phyloP scores from a whole-genome alignment of 2,329 filamentous ascomycete genomes.

The Pseudophaeomoniella oleicola region DNA sequence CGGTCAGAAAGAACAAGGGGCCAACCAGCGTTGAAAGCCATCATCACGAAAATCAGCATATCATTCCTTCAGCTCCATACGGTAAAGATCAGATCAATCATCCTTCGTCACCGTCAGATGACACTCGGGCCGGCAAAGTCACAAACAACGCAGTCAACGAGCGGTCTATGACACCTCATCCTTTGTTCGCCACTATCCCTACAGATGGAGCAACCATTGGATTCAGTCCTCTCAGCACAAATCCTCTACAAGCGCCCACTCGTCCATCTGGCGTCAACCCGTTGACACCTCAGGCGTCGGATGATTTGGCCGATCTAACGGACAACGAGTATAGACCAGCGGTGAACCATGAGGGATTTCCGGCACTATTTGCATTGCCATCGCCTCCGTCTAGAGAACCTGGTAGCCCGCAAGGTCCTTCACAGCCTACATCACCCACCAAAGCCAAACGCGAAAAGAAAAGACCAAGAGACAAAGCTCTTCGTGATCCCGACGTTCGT shows the following conservation, averaged over 20 bases:
- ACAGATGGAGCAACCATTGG: not conserved
- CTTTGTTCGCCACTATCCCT: not conserved
- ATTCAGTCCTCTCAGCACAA: not conserved
- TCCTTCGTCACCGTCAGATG: not conserved
- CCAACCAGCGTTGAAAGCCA: constrained; percentile 5
- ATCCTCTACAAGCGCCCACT: not conserved
- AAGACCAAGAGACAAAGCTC: constrained; percentile 67
- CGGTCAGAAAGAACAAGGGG: constrained; percentile 2
- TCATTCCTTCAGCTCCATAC: constrained; percentile 9
- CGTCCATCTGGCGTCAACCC: too few species aligned
- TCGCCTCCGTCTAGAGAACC: not conserved
- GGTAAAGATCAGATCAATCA: not conserved
- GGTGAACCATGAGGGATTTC: not conserved
- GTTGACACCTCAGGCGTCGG: not conserved
- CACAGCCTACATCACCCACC: not conserved
- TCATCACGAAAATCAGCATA: constrained; percentile 11
- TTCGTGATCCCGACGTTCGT: constrained; percentile 57
- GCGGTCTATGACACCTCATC: not conserved
- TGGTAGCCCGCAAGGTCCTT: not conserved
- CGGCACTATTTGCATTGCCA: not conserved
- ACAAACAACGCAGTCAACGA: not conserved
- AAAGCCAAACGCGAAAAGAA: constrained; percentile 53
- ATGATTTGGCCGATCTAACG: not conserved
- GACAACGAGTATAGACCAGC: not conserved
- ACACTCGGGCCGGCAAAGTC: not conserved